Conservation (phyloP, 2,329 filamentous ascomycete genomes). For the Fusarium protoensiforme region DNA sequence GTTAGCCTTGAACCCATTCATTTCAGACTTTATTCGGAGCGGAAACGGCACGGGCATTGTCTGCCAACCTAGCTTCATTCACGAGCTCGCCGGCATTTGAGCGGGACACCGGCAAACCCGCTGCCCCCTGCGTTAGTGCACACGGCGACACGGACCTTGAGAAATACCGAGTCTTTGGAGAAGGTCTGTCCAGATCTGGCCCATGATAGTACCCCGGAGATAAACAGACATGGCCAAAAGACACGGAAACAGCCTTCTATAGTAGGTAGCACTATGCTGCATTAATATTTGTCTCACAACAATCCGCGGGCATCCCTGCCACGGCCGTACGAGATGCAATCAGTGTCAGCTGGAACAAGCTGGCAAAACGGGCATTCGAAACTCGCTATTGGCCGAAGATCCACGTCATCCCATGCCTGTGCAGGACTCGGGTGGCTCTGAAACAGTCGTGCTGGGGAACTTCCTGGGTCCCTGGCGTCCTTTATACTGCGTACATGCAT, state of each 20-base stretch:
- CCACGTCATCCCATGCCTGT: constrained; percentile 23
- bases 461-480: neutral
- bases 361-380: constrained; percentile 31
- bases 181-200: neutral
- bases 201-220: neutral
- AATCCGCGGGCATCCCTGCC: neutral
- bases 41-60: neutral
- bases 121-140: constrained; percentile 33
- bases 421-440: constrained; percentile 28
- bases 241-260: neutral
- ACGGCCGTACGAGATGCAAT: constrained; percentile 2
- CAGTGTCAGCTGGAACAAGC: constrained; percentile 9
- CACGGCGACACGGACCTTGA: neutral
- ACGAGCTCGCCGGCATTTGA: neutral
- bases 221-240: neutral
- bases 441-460: constrained; percentile 22
- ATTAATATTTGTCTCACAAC: neutral
- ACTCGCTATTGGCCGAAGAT: constrained; percentile 28
- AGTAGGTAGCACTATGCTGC: neutral
- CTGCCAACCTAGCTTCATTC: neutral
- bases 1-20: neutral
- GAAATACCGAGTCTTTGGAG: neutral
- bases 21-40: neutral
- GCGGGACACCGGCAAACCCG: constrained; percentile 14
- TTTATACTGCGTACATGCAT: neutral